Base-by-base conservation (phyloP, 192 early-diverging fungal genomes). In the Podila verticillata region DNA sequence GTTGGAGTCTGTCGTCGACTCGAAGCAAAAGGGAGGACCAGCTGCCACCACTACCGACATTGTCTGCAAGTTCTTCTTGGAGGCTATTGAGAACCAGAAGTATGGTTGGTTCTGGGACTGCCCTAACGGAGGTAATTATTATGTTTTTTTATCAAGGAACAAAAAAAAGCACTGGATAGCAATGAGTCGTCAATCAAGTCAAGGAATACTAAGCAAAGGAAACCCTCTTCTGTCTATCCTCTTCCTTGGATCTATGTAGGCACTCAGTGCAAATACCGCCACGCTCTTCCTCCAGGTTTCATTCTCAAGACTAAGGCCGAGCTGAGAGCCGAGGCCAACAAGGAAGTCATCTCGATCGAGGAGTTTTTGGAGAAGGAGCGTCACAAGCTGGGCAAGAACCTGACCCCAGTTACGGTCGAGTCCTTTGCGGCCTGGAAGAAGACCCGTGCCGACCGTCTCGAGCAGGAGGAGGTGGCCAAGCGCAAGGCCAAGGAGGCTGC, bases 31-130 rank as follows among this genome's bases (percentile, higher is more conserved):
- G 87, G 91, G 93, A 71, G 91, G 89, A 28, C 85, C 86, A 30
- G 92, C 92, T 69, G 65, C 65, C 26, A 93, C 94, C 10, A 94
- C 96, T 4, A 99, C 98, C 9, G 95, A 93, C 61, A 99, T 99
- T 87, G 98, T 99, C 19, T 99, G 98, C 90, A 99, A 98, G 88
- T 92, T 85, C 78, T 99, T 99, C 80, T 89, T 99, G 86, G 96
- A 98, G 71, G 97, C 97, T 15, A 97, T 99, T 66, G 97, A 98
- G 74, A 89, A 84, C 63, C 85, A 90, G 73, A 98, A 97, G 87
- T 99, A 98, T 85, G 97, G 96, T 61, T 98, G 97, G 98, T 99
- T 99, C 90, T 99, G 98, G 98, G 96, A 96, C 65, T 99, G 98
- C 81, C 98, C 98, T 39, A 97, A 96, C 73, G 96, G 96, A 70